Conservation (phyloP, 2,329 filamentous ascomycete species). For the Huntiella decipiens region DNA sequence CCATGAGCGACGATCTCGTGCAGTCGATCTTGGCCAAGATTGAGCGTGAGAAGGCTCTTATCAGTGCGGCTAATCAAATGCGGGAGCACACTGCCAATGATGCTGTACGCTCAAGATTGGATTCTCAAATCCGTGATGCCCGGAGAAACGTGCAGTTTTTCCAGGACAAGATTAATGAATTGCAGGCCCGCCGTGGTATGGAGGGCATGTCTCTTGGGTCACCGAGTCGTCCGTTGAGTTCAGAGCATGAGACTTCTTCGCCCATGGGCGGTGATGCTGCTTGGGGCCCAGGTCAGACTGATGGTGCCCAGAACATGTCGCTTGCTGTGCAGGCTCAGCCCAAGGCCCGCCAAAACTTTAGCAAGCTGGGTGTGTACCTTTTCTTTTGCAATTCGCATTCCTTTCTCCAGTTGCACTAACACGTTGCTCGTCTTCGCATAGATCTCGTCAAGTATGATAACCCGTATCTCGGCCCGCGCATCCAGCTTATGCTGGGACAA, state of each 20-base stretch:
- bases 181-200: constrained; percentile 62
- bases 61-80: constrained; percentile 88
- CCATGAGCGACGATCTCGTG: constrained; percentile 45
- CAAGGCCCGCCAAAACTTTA: constrained; percentile 73
- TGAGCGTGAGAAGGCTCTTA: constrained; percentile 86
- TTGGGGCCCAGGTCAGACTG: constrained; percentile 66
- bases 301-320: constrained; percentile 35
- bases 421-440: constrained; percentile 19
- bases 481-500: constrained; percentile 97
- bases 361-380: constrained; percentile 64
- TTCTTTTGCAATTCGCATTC: not conserved
- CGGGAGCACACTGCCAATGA: constrained; percentile 90
- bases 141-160: constrained; percentile 89
- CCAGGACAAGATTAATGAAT: constrained; percentile 74
- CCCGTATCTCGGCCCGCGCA: constrained; percentile 82
- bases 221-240: constrained; percentile 25
- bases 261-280: constrained; percentile 62
- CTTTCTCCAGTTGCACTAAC: not conserved
- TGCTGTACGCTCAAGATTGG: constrained; percentile 71
- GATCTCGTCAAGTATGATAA: constrained; percentile 98
- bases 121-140: constrained; percentile 85
- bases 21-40: constrained; percentile 90
- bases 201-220: constrained; percentile 46
- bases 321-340: constrained; percentile 35
- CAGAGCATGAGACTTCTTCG: constrained; percentile 32